Evolutionary conservation across 2,329 filamentous ascomycete species (phyloP).

Genomic region (Diplodia seriata): DNA sequence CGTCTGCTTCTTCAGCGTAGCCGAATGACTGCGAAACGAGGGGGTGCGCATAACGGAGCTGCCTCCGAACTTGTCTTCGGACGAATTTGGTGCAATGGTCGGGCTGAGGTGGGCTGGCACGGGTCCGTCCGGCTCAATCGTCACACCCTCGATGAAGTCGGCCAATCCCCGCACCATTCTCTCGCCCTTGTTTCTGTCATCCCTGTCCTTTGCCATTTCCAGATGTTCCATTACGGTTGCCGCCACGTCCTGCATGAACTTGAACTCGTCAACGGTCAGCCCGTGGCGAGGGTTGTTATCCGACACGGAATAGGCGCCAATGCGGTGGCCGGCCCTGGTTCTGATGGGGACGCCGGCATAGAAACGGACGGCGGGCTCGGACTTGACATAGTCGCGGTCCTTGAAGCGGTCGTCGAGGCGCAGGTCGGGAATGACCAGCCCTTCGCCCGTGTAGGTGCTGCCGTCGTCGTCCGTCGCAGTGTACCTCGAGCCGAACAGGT

Average conservation of each 20-base stretch:
- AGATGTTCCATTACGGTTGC: conserved; percentile 48
- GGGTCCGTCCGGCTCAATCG: conserved; percentile 34
- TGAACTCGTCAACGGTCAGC: conserved; percentile 56
- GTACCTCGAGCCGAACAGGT: conserved; percentile 26
- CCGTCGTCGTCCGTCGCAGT: conserved; percentile 24
- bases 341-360: conserved; percentile 68
- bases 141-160: conserved; percentile 38
- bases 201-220: conserved; percentile 35
- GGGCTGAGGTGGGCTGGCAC: conserved; percentile 27
- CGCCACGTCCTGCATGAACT: conserved; percentile 63
- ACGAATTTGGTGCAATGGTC: background rate
- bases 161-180: conserved; percentile 43
- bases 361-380: conserved; percentile 47
- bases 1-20: conserved; percentile 42
- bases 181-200: conserved; percentile 40
- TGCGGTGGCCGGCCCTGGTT: conserved; percentile 62
- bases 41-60: conserved; percentile 13
- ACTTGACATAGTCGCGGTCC: conserved; percentile 42
- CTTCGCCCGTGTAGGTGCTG: conserved; percentile 26
- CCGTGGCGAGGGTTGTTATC: conserved; percentile 64
- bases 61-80: conserved; percentile 9
- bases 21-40: conserved; percentile 25
- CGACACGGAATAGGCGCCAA: conserved; percentile 67
- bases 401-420: conserved; percentile 49
- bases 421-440: conserved; percentile 43